Conservation (phyloP, 78 protist species). For the Isochrysis galbana region DNA sequence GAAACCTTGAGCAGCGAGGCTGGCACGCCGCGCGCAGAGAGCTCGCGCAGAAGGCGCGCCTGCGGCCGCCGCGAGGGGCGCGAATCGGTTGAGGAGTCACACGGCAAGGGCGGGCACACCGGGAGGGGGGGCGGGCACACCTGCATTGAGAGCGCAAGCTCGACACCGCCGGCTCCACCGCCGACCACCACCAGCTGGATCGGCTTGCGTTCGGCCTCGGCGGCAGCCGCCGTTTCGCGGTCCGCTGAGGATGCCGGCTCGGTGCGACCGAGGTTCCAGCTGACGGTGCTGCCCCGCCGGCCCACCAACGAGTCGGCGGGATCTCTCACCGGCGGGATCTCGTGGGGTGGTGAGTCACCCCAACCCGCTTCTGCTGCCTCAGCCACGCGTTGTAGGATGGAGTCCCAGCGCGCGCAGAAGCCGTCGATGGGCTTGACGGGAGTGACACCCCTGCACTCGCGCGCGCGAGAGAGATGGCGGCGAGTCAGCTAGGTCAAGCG, state of each 20-base stretch:
- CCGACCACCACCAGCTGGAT: conserved; percentile 28
- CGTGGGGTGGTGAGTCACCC: too few relatives aligned
- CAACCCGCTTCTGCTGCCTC: too few relatives aligned
- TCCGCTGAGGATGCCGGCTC: too few relatives aligned
- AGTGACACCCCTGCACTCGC: neutral
- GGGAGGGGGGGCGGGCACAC: neutral
- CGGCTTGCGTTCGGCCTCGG: neutral
- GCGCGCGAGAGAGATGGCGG: too few relatives aligned
- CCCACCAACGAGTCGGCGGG: too few relatives aligned
- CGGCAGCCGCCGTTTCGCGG: neutral
- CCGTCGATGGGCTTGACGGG: conserved; percentile 58
- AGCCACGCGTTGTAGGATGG: neutral
- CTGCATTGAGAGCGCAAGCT: conserved; percentile 38
- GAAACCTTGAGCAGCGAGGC: neutral
- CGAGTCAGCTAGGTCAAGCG: too few relatives aligned
- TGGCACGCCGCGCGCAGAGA: neutral
- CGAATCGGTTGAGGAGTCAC: neutral
- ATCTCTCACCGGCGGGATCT: too few relatives aligned
- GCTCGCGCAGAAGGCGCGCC: neutral
- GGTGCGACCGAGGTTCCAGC: too few relatives aligned
- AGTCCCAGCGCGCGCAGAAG: conserved; percentile 41
- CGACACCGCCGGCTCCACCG: conserved; percentile 50
- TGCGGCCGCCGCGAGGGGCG: neutral
- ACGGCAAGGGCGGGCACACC: neutral
- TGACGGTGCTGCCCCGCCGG: too few relatives aligned